A percentile compares a stretch with the other conserved stretches of the same genome.
Evolutionary conservation across 257 asterid species (phyloP).

Genomic region (Solanum etuberosum): DNA sequence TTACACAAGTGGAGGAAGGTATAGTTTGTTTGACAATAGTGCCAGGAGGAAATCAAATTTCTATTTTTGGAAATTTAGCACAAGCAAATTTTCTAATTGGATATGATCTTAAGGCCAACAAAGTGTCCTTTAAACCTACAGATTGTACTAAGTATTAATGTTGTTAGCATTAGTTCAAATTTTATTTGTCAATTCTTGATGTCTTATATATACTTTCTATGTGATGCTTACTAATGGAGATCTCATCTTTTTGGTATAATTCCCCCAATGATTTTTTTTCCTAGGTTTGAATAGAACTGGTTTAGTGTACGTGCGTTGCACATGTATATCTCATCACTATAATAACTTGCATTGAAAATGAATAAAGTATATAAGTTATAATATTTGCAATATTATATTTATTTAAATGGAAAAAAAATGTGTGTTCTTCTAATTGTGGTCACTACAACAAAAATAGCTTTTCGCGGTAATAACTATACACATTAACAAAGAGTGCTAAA

Average conservation of each 20-base stretch:
- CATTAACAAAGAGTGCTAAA: too few relatives aligned
- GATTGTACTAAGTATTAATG: slow-evolving; percentile 15
- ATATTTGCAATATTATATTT: too few relatives aligned
- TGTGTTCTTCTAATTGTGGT: too few relatives aligned
- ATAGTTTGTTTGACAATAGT: background rate
- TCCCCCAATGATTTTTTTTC: background rate
- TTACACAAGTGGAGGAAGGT: background rate
- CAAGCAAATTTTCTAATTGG: slow-evolving; percentile 35
- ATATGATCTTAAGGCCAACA: slow-evolving; percentile 28
- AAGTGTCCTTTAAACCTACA: slow-evolving; percentile 33
- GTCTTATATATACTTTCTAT: background rate
- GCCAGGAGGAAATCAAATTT: background rate
- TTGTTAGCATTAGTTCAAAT: background rate
- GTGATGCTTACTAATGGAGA: background rate
- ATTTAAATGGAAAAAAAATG: too few relatives aligned
- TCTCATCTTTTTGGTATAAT: background rate
- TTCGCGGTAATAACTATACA: too few relatives aligned
- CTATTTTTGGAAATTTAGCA: slow-evolving; percentile 38
- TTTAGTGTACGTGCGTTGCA: background rate
- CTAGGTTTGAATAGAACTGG: too few relatives aligned
- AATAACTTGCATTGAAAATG: too few relatives aligned
- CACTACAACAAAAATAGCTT: too few relatives aligned
- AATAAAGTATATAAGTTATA: too few relatives aligned
- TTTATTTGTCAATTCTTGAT: background rate
- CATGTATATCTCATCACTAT: too few relatives aligned